Base-by-base conservation (phyloP, 345 rosid genomes). In the Erodium maritimum region DNA sequence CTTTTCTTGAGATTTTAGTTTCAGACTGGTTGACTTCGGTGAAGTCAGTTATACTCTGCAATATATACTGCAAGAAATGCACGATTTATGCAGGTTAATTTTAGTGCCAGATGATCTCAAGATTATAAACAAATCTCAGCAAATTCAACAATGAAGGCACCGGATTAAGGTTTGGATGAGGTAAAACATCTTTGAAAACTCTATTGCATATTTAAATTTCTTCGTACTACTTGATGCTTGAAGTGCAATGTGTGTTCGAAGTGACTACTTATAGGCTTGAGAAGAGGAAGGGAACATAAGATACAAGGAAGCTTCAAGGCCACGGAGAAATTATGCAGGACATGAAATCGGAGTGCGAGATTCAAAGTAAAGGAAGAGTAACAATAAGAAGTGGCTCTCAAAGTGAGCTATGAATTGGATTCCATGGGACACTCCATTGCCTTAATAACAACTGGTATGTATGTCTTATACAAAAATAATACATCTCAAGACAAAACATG, bases 281-380 rank as follows among this genome's bases (percentile, higher is more conserved):
- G 14, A 73, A 22, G 52, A 77, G 79, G 70, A 66, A 73, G 62
- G 48, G 67, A 3, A 62, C 67, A 59, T 75, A 75, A 0, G 79
- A 65, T 11, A 67, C 54, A 0, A 78, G n/a, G n/a, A n/a, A n/a
- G n/a, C 79, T 52, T 78, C 86, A 21, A n/a, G n/a, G n/a, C n/a
- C n/a, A n/a, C n/a, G n/a, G n/a, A n/a, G n/a, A n/a, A n/a, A n/a
- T n/a, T n/a, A n/a, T n/a, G n/a, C n/a, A n/a, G n/a, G n/a, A n/a
- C n/a, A n/a, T n/a, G n/a, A n/a, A n/a, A n/a, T n/a, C n/a, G n/a
- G n/a, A n/a, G n/a, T n/a, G n/a, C n/a, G n/a, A n/a, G n/a, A n/a
- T n/a, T n/a, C n/a, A n/a, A n/a, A n/a, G n/a, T n/a, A n/a, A n/a
- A n/a, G n/a, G n/a, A n/a, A n/a, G n/a, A n/a, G n/a, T n/a, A n/a